Evolutionary conservation across 116 monocot genomes (phyloP), one percentile per base, ranked within the genome.

Genomic region (Cymodocea nodosa): DNA sequence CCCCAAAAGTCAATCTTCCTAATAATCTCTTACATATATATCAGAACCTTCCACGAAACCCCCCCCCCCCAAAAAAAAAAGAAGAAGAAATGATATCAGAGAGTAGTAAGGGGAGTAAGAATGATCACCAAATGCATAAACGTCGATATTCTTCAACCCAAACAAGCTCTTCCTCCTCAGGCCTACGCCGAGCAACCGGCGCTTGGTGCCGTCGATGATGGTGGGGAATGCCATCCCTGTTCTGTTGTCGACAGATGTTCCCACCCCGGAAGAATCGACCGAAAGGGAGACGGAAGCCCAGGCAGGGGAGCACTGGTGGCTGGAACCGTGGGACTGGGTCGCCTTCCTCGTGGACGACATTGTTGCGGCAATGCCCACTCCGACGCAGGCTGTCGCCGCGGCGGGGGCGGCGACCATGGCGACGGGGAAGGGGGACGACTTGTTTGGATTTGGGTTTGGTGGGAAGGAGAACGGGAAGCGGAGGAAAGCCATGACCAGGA

Each of bases 131-230:
- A 89, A 94, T 0, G 89, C 86, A 37, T 94, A 94, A 54, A 94
- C 86, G 39, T 94, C 82, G 48, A 94, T 81, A 67, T 71, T 79
- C 86, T 89, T 94, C 61, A 94, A 61, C 2, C 94, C 94, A 54
- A 94, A 71, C 7, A 89, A 30, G 51, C 59, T 84, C 75, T 78
- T 89, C 77, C 25, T 89, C 34, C 94, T 70, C 44, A 89, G 51
- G 20, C 94, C 94, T 6, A 84, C 71, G 16, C 86, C 86, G 6
- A 89, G 61, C 18, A 94, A 70, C 3, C 76, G 65, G 19, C 66
- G 39, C 23, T 76, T 67, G 22, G 74, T 63, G 7, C 73, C 86
- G 25, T 86, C 80, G 40, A 86, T 44, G 15, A 72, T 74, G 8
- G 74, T n/a, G 9, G 89, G 94, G 61, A 94, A 94, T 53, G 62